phyloP scores from a whole-genome alignment of 805 yeast species.

The Ogataea paradorogensis region DNA sequence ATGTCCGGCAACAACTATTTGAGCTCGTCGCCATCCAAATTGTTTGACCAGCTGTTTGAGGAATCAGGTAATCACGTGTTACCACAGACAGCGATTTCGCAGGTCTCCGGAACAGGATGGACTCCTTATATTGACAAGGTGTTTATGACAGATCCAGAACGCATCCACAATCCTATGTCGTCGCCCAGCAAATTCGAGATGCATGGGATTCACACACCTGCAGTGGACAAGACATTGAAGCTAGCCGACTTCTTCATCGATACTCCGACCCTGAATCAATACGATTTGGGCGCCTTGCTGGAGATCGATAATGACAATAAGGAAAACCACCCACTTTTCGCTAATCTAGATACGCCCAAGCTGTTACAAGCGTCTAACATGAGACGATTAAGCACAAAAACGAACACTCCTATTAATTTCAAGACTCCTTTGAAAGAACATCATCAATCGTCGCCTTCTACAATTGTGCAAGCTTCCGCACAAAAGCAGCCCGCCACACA shows the following conservation, averaged over 20 bases:
- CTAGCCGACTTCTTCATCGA: conserved; percentile 25
- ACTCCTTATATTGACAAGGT: conserved; percentile 30
- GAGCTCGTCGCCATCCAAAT: conserved; percentile 31
- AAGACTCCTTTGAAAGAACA: conserved; percentile 24
- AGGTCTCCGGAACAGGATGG: conserved; percentile 22
- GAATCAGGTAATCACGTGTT: conserved; percentile 11
- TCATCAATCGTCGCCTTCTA: conserved; percentile 35
- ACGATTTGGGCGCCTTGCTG: conserved; percentile 17
- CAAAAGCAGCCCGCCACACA: conserved; percentile 21
- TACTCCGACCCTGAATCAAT: conserved; percentile 22
- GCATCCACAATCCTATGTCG: conserved; percentile 7
- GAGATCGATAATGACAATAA: conserved; percentile 22
- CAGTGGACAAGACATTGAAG: conserved; percentile 22
- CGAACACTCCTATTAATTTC: conserved; percentile 16
- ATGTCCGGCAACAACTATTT: conserved; percentile 23
- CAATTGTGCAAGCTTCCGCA: conserved; percentile 30
- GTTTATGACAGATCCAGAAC: conserved; percentile 11
- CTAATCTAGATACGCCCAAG: conserved; percentile 18
- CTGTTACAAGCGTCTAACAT: conserved; percentile 20
- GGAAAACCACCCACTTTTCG: conserved; percentile 23
- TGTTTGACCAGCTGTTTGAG: conserved; percentile 27
- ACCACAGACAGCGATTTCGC: conserved; percentile 10
- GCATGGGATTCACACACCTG: conserved; percentile 18
- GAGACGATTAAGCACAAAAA: conserved; percentile 13
- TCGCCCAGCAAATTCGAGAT: conserved; percentile 19